Base-by-base conservation (phyloP, 2,329 filamentous ascomycete species). In the Sphaerulina vaccinii region DNA sequence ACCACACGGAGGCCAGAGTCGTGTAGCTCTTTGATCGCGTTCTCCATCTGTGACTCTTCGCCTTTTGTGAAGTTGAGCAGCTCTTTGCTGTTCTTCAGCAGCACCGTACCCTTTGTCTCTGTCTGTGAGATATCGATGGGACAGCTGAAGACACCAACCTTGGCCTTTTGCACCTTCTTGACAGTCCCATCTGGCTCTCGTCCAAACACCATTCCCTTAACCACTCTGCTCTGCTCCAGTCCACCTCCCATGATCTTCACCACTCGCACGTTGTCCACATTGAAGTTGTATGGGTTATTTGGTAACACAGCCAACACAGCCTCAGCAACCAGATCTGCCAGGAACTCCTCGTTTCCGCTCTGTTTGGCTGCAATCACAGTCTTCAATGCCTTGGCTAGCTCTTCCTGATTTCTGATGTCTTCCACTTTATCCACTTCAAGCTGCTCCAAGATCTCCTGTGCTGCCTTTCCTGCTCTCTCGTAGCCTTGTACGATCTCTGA, bases 221-320 rank as follows among this genome's bases (percentile, higher is more conserved):
- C 87, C 11, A 99, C 92, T 61, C 84, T 85, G 71, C 90, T 96
- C 77, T 99, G 91, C 67, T 95, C 89, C 68, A 99, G 77, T 70
- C 87, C 90, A 60, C 93, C 92, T 64, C 93, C 93, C 92, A 99
- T 97, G 67, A 99, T 99, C 82, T 99, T 99, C 65, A 99, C 95
- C 52, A 99, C 95, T 55, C 93, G 88, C 65, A 99, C 86, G 73
- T 99, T 99, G 79, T 99, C 93, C 60, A 99, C 90, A 74, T 96
- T 99, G 82, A 99, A 99, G 76, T 95, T 91, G 70, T 81, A 75
- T 18, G 93, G 88, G 75, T 96, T 96, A 79, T 96, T 96, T 62
- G 95, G 93, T 58, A 99, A 81, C 16, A 99, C 91, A 38, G 90
- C 85, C 51, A 97, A 83, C 18, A 85, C 82, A 23, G 82, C 83